Percentiles rank a stretch among this genome's conserved stretches.
These are phyloP conservation scores for Psilocybe cubensis DNA, from an alignment of 768 basidiomycete genomes.

Conservation along the genomic window DNA sequence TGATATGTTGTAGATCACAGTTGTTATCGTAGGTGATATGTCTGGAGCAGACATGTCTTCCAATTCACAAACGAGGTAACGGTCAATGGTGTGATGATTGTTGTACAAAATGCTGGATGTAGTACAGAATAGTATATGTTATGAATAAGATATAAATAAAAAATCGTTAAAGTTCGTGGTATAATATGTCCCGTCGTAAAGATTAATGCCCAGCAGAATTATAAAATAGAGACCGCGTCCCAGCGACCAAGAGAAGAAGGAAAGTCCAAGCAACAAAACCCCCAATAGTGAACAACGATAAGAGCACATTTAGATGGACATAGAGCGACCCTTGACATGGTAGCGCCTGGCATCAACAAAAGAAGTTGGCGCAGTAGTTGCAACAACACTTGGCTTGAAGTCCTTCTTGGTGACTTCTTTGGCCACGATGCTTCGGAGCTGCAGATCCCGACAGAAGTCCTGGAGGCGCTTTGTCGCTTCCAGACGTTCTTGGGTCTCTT, in stretches of 20 bases:
- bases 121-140: not conserved
- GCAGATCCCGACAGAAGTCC: constrained; percentile 53
- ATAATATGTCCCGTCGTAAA: not conserved
- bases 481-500: constrained; percentile 41
- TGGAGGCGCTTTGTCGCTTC: constrained; percentile 40
- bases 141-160: not conserved
- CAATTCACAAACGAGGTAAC: not conserved
- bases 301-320: constrained; percentile 21
- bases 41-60: not conserved
- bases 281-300: not conserved
- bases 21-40: not conserved
- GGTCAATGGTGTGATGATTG: not conserved
- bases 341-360: constrained; percentile 24
- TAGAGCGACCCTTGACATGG: constrained; percentile 26
- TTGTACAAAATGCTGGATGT: not conserved
- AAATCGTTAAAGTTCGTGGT: not conserved
- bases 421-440: constrained; percentile 38
- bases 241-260: too few species aligned
- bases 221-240: not conserved
- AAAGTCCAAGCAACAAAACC: not conserved
- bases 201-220: not conserved
- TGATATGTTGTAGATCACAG: not conserved
- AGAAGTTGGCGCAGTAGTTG: constrained; percentile 10
- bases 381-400: not conserved
- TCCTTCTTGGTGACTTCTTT: constrained; percentile 7